Percentiles rank a stretch among this genome's conserved stretches.
These are phyloP conservation scores for Aphanomyces cochlioides DNA, from an alignment of 352 stramenopile species.

Conservation along the genomic window DNA sequence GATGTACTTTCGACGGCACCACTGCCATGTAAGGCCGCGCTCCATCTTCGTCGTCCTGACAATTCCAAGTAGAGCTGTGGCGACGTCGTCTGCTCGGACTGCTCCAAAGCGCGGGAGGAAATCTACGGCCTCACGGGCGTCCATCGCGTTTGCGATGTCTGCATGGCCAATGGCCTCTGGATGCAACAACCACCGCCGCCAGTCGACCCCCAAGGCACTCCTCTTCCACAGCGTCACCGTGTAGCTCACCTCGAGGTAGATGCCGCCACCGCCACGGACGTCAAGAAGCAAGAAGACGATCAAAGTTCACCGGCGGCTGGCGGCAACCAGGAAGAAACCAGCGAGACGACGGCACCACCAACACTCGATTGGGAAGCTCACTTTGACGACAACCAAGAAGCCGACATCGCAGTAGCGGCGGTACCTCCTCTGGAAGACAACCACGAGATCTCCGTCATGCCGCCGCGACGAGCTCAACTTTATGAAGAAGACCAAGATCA, in stretches of 20 bases:
- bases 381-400: too few species aligned
- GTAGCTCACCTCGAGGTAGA: not conserved
- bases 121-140: constrained; percentile 3
- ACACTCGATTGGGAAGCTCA: too few species aligned
- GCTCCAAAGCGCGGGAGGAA: constrained; percentile 3
- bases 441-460: too few species aligned
- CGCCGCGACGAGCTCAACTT: too few species aligned
- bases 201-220: not conserved
- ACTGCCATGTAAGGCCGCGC: constrained; percentile 22
- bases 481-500: too few species aligned
- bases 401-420: too few species aligned
- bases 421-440: too few species aligned
- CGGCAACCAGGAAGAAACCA: too few species aligned
- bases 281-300: too few species aligned
- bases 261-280: not conserved
- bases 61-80: constrained; percentile 16
- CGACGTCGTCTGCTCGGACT: constrained; percentile 22
- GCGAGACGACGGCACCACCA: too few species aligned
- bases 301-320: too few species aligned
- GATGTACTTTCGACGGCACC: constrained; percentile 27
- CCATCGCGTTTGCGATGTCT: constrained; percentile 28
- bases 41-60: not conserved
- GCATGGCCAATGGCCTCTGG: constrained; percentile 21
- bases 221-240: not conserved
- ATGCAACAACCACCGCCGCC: not conserved